Conservation (phyloP, 768 basidiomycete species). For the Lentinula detonsa region DNA sequence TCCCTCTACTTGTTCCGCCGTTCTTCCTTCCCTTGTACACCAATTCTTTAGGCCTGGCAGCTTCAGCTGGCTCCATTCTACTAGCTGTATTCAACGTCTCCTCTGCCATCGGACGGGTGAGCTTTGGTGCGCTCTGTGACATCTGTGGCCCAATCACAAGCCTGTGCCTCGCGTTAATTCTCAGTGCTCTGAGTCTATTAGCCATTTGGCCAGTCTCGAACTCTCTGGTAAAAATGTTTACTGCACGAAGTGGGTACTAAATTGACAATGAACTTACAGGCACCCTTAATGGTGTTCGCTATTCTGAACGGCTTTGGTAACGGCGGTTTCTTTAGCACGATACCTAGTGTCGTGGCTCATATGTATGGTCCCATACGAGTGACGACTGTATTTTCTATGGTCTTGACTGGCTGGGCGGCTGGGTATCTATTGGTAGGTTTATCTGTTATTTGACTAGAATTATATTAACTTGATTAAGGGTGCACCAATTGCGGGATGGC, state of each 20-base stretch:
- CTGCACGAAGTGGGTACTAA: too few relatives aligned
- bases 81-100: slow-evolving; percentile 27
- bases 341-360: slow-evolving; percentile 23
- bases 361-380: slow-evolving; percentile 22
- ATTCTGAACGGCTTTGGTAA: slow-evolving; percentile 22
- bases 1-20: slow-evolving; percentile 27
- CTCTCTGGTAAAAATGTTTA: slow-evolving; percentile 8
- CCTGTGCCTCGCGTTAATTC: slow-evolving; percentile 18
- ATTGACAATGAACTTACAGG: background rate
- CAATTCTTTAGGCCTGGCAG: slow-evolving; percentile 18
- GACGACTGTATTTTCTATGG: slow-evolving; percentile 26
- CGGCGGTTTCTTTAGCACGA: slow-evolving; percentile 26
- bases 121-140: slow-evolving; percentile 21
- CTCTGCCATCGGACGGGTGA: slow-evolving; percentile 25
- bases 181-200: slow-evolving; percentile 23
- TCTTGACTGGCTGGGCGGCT: slow-evolving; percentile 22
- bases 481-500: background rate
- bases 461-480: background rate
- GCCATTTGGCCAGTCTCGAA: slow-evolving; percentile 22
- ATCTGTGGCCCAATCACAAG: slow-evolving; percentile 22
- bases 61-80: slow-evolving; percentile 18
- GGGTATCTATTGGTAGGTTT: slow-evolving; percentile 13
- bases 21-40: slow-evolving; percentile 31
- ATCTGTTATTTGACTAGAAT: too few relatives aligned
- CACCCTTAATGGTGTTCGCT: slow-evolving; percentile 16